Evolutionary conservation across 2,329 filamentous ascomycete species (phyloP).

Genomic region (Cephalotrichum gorgonifer): DNA sequence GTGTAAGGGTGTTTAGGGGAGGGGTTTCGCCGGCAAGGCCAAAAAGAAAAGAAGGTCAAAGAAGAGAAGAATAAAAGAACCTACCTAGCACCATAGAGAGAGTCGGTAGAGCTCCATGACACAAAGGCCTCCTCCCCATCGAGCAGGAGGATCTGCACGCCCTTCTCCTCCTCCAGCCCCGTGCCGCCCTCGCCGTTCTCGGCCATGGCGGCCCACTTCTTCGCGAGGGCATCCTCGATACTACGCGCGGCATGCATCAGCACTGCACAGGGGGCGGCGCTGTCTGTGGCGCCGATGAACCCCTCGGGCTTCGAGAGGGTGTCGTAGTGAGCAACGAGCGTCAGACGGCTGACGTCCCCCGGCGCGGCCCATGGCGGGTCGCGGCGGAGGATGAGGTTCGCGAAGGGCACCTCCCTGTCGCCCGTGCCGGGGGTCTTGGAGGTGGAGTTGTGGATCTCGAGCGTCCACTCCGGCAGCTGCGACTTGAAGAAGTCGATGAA

Average conservation of each 20-base stretch:
- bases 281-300: slow-evolving; percentile 91
- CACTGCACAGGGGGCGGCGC: slow-evolving; percentile 89
- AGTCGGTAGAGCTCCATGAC: slow-evolving; percentile 70
- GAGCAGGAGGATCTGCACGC: slow-evolving; percentile 79
- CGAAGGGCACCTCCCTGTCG: slow-evolving; percentile 64
- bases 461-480: slow-evolving; percentile 66
- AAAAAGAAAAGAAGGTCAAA: too few species aligned
- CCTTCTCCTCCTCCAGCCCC: slow-evolving; percentile 60
- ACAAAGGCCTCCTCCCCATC: slow-evolving; percentile 93
- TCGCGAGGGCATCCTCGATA: slow-evolving; percentile 68
- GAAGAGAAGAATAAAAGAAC: too few species aligned
- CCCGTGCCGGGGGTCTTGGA: slow-evolving; percentile 68
- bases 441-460: slow-evolving; percentile 86
- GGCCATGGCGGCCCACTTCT: slow-evolving; percentile 70
- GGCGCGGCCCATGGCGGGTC: slow-evolving; percentile 73
- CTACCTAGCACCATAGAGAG: slow-evolving; percentile 76
- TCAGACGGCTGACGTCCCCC: slow-evolving; percentile 72
- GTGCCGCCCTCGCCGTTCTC: slow-evolving; percentile 39
- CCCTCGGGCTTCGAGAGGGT: slow-evolving; percentile 69
- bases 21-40: too few species aligned
- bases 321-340: slow-evolving; percentile 90
- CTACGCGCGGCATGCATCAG: slow-evolving; percentile 75
- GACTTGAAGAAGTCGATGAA: slow-evolving; percentile 72
- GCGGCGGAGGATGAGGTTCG: slow-evolving; percentile 75
- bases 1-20: too few species aligned